phyloP scores from a whole-genome alignment of 345 rosid genomes.

The Luvunga scandens region DNA sequence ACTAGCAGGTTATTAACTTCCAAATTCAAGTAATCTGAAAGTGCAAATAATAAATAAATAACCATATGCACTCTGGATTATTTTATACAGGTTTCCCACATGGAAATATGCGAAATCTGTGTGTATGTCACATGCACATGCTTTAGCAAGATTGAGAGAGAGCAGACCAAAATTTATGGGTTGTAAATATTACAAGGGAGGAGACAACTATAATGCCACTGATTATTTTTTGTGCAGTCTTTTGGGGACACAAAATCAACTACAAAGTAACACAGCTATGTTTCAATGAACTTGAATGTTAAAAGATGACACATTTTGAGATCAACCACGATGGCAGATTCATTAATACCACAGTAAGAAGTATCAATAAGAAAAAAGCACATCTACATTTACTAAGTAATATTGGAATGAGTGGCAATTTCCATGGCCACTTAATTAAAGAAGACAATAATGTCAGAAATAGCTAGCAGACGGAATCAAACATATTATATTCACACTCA shows the following conservation, averaged over 20 bases:
- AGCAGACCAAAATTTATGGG: not conserved
- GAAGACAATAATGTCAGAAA: not conserved
- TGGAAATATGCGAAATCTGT: not conserved
- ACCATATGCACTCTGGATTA: not conserved
- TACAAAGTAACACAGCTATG: not conserved
- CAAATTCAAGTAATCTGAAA: slow-evolving; percentile 3
- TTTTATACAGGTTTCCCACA: not conserved
- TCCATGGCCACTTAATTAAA: not conserved
- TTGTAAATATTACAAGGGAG: not conserved
- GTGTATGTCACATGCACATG: not conserved
- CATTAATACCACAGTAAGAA: not conserved
- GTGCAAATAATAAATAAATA: not conserved
- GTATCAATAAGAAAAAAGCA: not conserved
- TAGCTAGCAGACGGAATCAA: not conserved
- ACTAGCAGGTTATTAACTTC: not conserved
- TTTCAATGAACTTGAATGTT: not conserved
- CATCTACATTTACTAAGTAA: not conserved
- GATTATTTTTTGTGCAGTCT: not conserved
- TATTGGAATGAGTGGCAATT: not conserved
- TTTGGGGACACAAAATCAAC: not conserved
- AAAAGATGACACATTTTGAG: not conserved
- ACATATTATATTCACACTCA: slow-evolving; percentile 32
- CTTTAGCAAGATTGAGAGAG: not conserved
- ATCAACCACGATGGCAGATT: not conserved
- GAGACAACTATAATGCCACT: not conserved